phyloP scores from a whole-genome alignment of 2,329 filamentous ascomycete species.

The Diaporthe batatas region DNA sequence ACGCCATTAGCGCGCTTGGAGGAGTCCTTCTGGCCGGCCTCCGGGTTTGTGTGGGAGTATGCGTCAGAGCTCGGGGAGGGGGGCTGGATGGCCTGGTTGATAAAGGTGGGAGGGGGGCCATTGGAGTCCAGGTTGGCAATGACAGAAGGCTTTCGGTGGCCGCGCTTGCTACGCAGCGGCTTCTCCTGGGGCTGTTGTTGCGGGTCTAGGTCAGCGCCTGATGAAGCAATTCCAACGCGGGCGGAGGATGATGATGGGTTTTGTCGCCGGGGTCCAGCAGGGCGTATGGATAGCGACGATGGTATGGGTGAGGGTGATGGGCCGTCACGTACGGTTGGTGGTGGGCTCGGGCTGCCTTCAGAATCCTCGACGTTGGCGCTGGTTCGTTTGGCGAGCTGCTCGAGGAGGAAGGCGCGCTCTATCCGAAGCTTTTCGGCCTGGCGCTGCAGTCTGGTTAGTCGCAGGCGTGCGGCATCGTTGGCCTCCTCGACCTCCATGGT shows the following conservation, averaged over 20 bases:
- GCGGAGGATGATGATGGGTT: slow-evolving; percentile 35
- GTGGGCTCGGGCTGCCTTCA: slow-evolving; percentile 83
- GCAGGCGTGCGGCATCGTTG: slow-evolving; percentile 85
- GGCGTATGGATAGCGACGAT: slow-evolving; percentile 39
- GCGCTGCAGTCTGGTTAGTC: slow-evolving; percentile 83
- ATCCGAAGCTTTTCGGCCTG: slow-evolving; percentile 93
- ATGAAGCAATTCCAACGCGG: slow-evolving; percentile 38
- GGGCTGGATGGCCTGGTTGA: slow-evolving; percentile 61
- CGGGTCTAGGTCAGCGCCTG: slow-evolving; percentile 45
- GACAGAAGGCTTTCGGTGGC: slow-evolving; percentile 73
- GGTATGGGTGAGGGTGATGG: slow-evolving; percentile 42
- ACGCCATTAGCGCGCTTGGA: slow-evolving; percentile 55
- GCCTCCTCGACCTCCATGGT: slow-evolving; percentile 92
- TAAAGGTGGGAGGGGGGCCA: slow-evolving; percentile 57
- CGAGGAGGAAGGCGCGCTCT: slow-evolving; percentile 81
- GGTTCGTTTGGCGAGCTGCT: slow-evolving; percentile 80
- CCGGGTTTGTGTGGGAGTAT: slow-evolving; percentile 61
- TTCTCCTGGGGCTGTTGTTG: slow-evolving; percentile 78
- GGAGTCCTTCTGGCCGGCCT: slow-evolving; percentile 48
- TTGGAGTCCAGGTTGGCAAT: slow-evolving; percentile 52
- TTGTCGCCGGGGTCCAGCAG: slow-evolving; percentile 41
- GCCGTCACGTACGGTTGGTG: slow-evolving; percentile 74
- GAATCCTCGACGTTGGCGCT: slow-evolving; percentile 82
- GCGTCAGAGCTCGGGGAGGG: slow-evolving; percentile 66
- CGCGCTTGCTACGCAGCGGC: slow-evolving; percentile 80